A percentile compares a stretch with the other conserved stretches of the same genome.
phyloP scores from a whole-genome alignment of 2,329 filamentous ascomycete genomes.

The Fusarium sp. region DNA sequence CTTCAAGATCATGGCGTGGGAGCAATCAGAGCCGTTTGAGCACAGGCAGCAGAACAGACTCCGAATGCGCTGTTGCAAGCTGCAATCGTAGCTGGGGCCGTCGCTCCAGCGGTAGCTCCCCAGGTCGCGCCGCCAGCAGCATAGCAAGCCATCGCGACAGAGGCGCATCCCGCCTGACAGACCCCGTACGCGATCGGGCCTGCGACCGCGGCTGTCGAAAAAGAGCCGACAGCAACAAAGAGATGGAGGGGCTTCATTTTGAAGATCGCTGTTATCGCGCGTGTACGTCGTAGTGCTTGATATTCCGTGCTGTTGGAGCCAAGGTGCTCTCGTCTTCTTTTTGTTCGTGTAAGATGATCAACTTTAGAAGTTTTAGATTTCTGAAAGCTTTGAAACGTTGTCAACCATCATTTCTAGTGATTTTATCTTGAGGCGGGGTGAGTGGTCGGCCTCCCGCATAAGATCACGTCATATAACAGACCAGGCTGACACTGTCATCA shows the following conservation, averaged over 20 bases:
- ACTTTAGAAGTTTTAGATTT: neutral
- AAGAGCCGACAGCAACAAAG: accelerated
- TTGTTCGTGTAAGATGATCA: neutral
- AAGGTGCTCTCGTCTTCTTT: neutral
- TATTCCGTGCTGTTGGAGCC: neutral
- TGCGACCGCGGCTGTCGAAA: accelerated
- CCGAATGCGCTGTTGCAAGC: conserved; percentile 3
- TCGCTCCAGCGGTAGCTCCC: neutral
- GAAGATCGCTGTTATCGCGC: neutral
- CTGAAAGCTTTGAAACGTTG: neutral
- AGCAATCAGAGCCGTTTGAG: neutral
- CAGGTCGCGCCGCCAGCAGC: neutral
- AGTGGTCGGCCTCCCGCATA: neutral
- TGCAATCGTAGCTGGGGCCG: neutral
- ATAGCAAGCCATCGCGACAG: neutral
- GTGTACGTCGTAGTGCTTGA: neutral
- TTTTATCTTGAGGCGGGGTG: neutral
- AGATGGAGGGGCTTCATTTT: neutral
- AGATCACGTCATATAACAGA: neutral
- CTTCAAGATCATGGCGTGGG: neutral
- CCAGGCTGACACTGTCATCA: neutral
- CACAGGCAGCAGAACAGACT: neutral
- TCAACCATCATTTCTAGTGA: neutral
- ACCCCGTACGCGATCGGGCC: neutral
- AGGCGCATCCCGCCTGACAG: neutral